phyloP scores from a whole-genome alignment of 2,329 filamentous ascomycete species.

The Diplodia scrobiculata region DNA sequence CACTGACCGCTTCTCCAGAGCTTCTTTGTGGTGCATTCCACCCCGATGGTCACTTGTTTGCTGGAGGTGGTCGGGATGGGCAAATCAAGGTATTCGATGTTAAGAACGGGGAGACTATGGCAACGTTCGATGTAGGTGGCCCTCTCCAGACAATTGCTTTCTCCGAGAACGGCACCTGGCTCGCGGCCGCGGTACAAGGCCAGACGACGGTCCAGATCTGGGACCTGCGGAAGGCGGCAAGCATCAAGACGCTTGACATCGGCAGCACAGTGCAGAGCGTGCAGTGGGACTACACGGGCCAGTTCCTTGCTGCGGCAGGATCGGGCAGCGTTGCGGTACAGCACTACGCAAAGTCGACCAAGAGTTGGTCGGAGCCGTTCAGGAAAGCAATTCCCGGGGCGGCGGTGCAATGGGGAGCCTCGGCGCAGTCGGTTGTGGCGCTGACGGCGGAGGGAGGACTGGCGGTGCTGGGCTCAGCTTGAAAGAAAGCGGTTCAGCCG shows the following conservation, averaged over 20 bases:
- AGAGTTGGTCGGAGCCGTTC: slow-evolving; percentile 86
- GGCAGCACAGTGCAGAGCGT: slow-evolving; percentile 76
- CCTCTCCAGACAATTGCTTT: slow-evolving; percentile 78
- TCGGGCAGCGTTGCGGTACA: slow-evolving; percentile 80
- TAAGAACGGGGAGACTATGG: slow-evolving; percentile 74
- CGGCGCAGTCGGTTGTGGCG: slow-evolving; percentile 72
- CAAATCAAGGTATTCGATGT: slow-evolving; percentile 89
- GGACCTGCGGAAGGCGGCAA: slow-evolving; percentile 82
- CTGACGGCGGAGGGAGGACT: slow-evolving; percentile 75
- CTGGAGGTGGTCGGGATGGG: slow-evolving; percentile 75
- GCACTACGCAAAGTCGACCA: slow-evolving; percentile 83
- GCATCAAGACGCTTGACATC: slow-evolving; percentile 81
- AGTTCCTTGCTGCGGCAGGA: slow-evolving; percentile 83
- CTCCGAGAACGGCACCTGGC: slow-evolving; percentile 96
- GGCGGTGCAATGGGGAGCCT: slow-evolving; percentile 74
- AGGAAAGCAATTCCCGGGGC: slow-evolving; percentile 72
- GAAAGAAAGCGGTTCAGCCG: slow-evolving; percentile 39
- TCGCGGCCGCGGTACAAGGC: slow-evolving; percentile 77
- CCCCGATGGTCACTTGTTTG: slow-evolving; percentile 92
- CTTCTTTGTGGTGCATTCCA: slow-evolving; percentile 83
- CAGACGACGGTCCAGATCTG: slow-evolving; percentile 82
- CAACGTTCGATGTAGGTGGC: slow-evolving; percentile 66
- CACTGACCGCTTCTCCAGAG: slow-evolving; percentile 53
- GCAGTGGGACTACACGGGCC: slow-evolving; percentile 91
- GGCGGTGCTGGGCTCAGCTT: slow-evolving; percentile 65